Conservation (phyloP, 2,329 filamentous ascomycete genomes). For the Teratosphaeria gauchensis region DNA sequence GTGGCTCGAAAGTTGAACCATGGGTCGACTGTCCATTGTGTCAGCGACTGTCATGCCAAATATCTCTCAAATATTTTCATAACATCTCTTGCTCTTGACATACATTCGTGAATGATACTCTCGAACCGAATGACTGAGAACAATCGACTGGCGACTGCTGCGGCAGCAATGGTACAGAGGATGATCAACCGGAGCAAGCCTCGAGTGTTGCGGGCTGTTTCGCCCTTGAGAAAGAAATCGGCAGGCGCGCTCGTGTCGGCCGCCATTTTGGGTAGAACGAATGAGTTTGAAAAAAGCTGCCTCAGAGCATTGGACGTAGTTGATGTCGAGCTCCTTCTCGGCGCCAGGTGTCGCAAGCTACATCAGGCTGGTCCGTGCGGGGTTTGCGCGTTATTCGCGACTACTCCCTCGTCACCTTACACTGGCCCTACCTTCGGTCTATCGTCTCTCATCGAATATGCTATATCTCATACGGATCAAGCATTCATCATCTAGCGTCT, state of each 20-base stretch:
- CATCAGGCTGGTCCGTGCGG: not conserved
- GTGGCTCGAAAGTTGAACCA: constrained; percentile 99
- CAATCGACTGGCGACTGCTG: constrained; percentile 83
- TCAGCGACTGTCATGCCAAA: constrained; percentile 2
- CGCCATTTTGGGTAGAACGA: not conserved
- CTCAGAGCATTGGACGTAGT: not conserved
- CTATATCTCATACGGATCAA: no score
- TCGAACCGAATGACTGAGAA: constrained; percentile 99
- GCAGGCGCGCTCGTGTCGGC: constrained; percentile 3
- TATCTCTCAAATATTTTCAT: not conserved
- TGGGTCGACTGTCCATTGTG: constrained; percentile 65
- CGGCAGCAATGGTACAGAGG: constrained; percentile 79
- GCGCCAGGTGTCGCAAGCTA: not conserved
- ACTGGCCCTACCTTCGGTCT: no score
- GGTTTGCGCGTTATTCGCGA: not conserved
- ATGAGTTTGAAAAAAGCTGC: not conserved
- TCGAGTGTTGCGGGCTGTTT: constrained; percentile 70
- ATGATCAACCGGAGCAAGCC: constrained; percentile 83
- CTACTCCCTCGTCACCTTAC: no score
- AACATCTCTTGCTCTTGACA: constrained; percentile 34
- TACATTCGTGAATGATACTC: constrained; percentile 99
- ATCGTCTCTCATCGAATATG: no score
- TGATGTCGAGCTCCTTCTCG: not conserved
- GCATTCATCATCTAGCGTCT: no score
- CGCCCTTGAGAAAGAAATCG: constrained; percentile 59